Base-by-base conservation (phyloP, 805 yeast species). In the Allodekkera sacchari region DNA sequence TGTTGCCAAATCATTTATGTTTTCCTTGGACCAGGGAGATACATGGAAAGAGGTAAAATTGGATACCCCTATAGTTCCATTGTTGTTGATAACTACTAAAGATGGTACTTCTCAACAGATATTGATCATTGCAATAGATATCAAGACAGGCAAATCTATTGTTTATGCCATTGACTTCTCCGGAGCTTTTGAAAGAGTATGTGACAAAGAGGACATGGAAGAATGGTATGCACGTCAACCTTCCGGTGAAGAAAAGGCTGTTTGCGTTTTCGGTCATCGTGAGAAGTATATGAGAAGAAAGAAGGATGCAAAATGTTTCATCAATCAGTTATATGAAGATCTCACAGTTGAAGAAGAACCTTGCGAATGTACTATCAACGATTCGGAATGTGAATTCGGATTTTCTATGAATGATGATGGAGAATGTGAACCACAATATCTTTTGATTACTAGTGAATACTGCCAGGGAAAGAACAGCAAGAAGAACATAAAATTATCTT, bases 11-110 rank as follows among this genome's bases (percentile, higher is more conserved):
- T 25, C 28, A 2, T 39, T 64, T 22, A 48, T 44, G 22, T 84
- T 65, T 45, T 77, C 94, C 0, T 48, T 77, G 10, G 88, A 84
- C 50, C 85, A 81, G 48, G 95, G 95, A 27, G 50, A 61, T 21
- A 53, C 77, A 3, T 84, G 92, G 88, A 37, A 49, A 4, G 62
- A 61, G 23, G 57, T 61, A 20, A 60, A 66, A n/a, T 49, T 83
- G 5, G 76, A 68, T 7, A 32, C 41, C 7, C 27, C 42, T 3
- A n/a, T 52, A 7, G n/a, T 52, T 4, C 58, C 59, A 6, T 6
- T 32, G 6, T 46, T 30, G 30, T 38, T 52, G 26, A 19, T 44
- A 14, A 46, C 87, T 0, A 70, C 83, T 1, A 64, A 72, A 11
- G 94, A 83, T 55, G 83, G 89, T 1, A 69, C 87, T 0, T 74